Conservation (phyloP, 805 yeast species). For the Tetrapisispora nanseiensis region DNA sequence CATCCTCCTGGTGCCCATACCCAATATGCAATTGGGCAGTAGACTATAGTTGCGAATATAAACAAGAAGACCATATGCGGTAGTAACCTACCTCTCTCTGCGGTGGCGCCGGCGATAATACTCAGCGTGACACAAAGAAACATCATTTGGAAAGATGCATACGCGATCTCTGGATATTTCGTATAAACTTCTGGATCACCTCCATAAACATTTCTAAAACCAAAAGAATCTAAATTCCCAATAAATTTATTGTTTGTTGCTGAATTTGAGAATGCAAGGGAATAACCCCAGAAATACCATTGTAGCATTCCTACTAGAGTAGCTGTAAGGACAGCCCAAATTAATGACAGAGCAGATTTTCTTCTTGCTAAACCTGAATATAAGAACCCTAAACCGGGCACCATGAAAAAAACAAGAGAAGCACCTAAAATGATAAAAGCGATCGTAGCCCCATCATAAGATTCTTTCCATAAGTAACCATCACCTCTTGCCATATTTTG, state of each 20-base stretch:
- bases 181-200: conserved; percentile 24
- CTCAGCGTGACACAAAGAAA: conserved; percentile 87
- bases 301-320: conserved; percentile 69
- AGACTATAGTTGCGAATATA: conserved; percentile 83
- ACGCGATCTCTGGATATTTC: conserved; percentile 71
- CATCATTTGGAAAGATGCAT: conserved; percentile 83
- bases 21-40: conserved; percentile 94
- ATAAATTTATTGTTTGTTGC: conserved; percentile 70
- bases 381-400: conserved; percentile 87
- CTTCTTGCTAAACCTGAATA: conserved; percentile 88
- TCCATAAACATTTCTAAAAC: conserved; percentile 61
- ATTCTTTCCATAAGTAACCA: conserved; percentile 24
- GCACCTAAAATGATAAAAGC: conserved; percentile 50
- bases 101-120: conserved; percentile 84
- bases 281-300: conserved; percentile 99
- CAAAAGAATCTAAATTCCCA: conserved; percentile 78
- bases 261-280: conserved; percentile 73
- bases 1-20: conserved; percentile 90
- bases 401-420: conserved; percentile 77
- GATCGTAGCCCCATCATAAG: conserved; percentile 39
- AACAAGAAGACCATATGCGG: conserved; percentile 79
- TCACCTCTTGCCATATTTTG: conserved; percentile 5
- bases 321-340: conserved; percentile 70
- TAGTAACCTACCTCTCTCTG: conserved; percentile 83
- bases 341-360: conserved; percentile 79